Conservation (phyloP, 2,329 filamentous ascomycete genomes). For the Ophiostoma quercus region DNA sequence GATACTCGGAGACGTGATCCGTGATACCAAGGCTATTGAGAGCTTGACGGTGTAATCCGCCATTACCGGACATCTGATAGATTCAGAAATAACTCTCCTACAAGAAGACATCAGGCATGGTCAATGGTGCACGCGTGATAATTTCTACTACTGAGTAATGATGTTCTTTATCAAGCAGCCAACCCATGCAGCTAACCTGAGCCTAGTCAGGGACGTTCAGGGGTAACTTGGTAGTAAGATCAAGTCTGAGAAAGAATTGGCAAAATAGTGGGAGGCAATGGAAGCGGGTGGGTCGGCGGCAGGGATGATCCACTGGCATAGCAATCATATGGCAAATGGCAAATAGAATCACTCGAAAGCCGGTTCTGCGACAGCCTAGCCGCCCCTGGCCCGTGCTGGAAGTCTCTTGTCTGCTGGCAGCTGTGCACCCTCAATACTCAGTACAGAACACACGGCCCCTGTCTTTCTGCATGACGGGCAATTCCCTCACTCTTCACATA, state of each 20-base stretch:
- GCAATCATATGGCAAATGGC: neutral
- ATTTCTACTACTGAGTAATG: neutral
- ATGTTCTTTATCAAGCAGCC: neutral
- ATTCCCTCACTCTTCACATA: neutral
- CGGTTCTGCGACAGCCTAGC: conserved; percentile 6
- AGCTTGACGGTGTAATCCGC: no score
- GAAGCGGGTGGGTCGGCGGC: neutral
- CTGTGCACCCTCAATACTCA: no score
- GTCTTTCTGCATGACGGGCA: conserved; percentile 1
- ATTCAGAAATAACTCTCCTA: no score
- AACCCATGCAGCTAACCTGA: neutral
- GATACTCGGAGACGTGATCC: no score
- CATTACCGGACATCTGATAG: no score
- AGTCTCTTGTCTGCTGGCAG: neutral
- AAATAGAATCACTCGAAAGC: neutral
- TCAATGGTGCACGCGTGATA: neutral
- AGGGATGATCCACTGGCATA: neutral
- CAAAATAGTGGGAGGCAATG: neutral
- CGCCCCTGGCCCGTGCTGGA: neutral
- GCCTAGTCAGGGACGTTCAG: conserved; percentile 13
- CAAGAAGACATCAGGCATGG: no score
- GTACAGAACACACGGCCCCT: neutral
- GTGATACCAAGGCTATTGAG: no score
- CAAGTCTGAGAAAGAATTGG: neutral
- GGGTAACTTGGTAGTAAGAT: neutral